Evolutionary conservation across 495 filamentous ascomycete genomes (phyloP).

Genomic region (Penicillium psychrofluorescens): DNA sequence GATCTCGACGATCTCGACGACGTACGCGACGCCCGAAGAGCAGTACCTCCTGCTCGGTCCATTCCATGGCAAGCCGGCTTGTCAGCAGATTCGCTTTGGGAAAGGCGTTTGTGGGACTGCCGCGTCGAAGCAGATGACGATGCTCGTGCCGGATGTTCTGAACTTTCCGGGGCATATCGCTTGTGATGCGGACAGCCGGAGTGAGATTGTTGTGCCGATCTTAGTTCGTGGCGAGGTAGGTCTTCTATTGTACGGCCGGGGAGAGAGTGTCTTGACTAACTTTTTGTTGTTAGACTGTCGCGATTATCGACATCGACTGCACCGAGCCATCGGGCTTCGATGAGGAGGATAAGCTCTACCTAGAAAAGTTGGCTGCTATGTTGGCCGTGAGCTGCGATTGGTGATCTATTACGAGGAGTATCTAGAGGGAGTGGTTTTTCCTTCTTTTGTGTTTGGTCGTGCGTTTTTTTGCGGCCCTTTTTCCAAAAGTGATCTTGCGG

Average conservation of each 20-base stretch:
- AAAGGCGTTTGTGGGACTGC: constrained; percentile 81
- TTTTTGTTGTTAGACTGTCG: constrained; percentile 52
- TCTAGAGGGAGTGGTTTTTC: constrained; percentile 1
- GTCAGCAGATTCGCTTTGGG: constrained; percentile 74
- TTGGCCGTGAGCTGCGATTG: constrained; percentile 67
- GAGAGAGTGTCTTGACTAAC: constrained; percentile 6
- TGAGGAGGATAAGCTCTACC: constrained; percentile 56
- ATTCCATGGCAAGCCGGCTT: constrained; percentile 84
- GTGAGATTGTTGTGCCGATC: constrained; percentile 90
- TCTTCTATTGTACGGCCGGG: constrained; percentile 4
- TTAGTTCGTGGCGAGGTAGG: constrained; percentile 49
- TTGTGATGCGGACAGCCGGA: constrained; percentile 73
- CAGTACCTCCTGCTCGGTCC: constrained; percentile 67
- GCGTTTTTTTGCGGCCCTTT: not conserved
- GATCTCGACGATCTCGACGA: constrained; percentile 12
- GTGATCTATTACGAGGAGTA: constrained; percentile 23
- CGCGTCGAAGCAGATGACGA: constrained; percentile 52
- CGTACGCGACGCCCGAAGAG: constrained; percentile 15
- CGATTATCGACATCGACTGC: constrained; percentile 87
- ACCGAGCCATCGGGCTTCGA: constrained; percentile 65
- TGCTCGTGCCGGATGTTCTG: constrained; percentile 69
- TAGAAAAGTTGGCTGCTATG: constrained; percentile 64
- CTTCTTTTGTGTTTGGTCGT: not conserved
- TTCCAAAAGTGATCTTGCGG: not conserved
- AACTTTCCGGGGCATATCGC: constrained; percentile 85